Conservation (phyloP, 768 basidiomycete species). For the Podaxis sp. region DNA sequence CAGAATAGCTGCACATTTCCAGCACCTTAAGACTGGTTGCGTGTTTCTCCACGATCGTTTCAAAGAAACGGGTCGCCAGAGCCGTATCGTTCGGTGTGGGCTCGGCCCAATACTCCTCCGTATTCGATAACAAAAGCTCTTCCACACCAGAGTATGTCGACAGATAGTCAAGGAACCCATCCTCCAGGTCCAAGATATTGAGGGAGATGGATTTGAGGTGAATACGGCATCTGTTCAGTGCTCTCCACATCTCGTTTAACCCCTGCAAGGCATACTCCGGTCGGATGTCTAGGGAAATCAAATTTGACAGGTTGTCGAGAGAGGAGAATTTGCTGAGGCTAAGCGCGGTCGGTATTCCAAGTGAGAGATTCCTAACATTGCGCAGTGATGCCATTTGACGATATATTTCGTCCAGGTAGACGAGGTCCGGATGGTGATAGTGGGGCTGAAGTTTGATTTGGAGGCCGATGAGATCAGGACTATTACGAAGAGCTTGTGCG, state of each 20-base stretch:
- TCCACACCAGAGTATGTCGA: background rate
- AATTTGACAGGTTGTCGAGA: background rate
- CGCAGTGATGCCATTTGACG: background rate
- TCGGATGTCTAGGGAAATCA: background rate
- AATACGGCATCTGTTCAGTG: background rate
- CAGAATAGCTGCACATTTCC: background rate
- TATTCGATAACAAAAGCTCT: background rate
- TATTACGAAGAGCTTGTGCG: background rate
- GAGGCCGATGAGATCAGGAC: background rate
- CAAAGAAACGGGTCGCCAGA: background rate
- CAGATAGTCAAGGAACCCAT: background rate
- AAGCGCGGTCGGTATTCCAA: background rate
- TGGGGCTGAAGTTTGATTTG: background rate
- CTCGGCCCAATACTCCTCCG: background rate
- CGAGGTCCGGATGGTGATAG: background rate
- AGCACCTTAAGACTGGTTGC: background rate
- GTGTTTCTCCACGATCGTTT: background rate
- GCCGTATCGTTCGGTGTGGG: background rate
- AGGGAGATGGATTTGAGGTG: background rate
- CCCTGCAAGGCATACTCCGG: background rate
- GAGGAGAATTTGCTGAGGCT: background rate
- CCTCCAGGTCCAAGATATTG: background rate
- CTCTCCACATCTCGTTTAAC: background rate
- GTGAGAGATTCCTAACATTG: background rate
- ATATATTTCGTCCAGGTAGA: background rate